Percentiles rank a stretch among this genome's conserved stretches.
Conservation (phyloP, 2,329 filamentous ascomycete genomes). For the Achaetomium macrosporum region DNA sequence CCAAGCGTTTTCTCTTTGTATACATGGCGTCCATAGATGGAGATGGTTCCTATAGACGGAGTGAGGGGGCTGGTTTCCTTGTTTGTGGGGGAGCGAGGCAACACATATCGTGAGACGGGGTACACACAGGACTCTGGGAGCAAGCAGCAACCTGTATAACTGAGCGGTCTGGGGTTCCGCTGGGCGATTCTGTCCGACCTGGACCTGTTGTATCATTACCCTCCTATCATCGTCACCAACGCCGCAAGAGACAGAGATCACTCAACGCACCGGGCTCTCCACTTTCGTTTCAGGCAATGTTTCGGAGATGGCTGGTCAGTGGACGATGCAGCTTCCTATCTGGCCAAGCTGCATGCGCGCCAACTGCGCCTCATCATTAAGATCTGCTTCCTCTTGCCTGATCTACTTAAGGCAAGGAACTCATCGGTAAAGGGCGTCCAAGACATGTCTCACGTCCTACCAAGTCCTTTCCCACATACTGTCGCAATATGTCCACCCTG, state of each 20-base stretch:
- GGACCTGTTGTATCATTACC: constrained; percentile 16
- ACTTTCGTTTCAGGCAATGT: not conserved
- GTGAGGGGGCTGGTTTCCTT: constrained; percentile 4
- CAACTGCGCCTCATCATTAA: not conserved
- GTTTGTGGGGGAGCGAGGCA: not conserved
- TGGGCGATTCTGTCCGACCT: not conserved
- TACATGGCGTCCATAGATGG: constrained; percentile 14
- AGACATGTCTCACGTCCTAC: no score
- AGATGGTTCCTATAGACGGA: constrained; percentile 14
- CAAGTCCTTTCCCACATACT: no score
- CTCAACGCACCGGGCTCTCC: no score
- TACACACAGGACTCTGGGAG: constrained; percentile 3
- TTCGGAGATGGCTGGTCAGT: not conserved
- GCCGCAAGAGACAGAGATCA: not conserved
- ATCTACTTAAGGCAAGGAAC: no score
- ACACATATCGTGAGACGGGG: constrained; percentile 1
- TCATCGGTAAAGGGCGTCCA: no score
- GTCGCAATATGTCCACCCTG: no score
- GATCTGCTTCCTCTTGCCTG: no score
- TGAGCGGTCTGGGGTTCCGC: not conserved
- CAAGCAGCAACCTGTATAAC: constrained; percentile 16
- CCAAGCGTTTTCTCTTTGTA: constrained; percentile 12
- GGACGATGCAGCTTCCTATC: not conserved
- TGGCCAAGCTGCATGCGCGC: not conserved
- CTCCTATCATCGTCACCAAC: constrained; percentile 7